Conservation (phyloP, 176 grass and related monocot genomes). For the Puya raimondii region DNA sequence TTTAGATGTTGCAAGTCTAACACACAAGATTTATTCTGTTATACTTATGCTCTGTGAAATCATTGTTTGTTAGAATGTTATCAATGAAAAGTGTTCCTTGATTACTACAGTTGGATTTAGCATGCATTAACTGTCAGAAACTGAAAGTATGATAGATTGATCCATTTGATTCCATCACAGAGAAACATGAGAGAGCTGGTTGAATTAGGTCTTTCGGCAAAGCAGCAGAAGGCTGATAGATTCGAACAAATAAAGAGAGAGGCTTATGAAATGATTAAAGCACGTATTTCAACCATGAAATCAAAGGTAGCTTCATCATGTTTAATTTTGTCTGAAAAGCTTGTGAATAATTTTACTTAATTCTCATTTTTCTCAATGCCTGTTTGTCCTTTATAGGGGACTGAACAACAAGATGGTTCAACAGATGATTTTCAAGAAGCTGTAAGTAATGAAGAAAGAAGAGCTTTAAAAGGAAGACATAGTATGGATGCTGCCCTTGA, state of each 20-base stretch:
- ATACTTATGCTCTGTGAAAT: no score
- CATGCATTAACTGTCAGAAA: not conserved
- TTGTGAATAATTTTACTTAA: not conserved
- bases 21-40: no score
- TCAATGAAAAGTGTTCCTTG: not conserved
- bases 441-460: constrained; percentile 45
- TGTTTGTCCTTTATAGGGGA: constrained; percentile 13
- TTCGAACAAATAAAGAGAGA: constrained; percentile 79
- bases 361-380: not conserved
- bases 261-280: constrained; percentile 82
- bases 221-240: constrained; percentile 81
- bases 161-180: constrained; percentile 27
- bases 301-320: constrained; percentile 33
- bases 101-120: not conserved
- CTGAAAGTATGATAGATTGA: not conserved
- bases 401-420: constrained; percentile 54
- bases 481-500: constrained; percentile 65
- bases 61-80: no score
- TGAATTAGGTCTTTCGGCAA: constrained; percentile 79
- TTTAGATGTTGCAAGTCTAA: no score
- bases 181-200: constrained; percentile 99
- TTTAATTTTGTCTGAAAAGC: not conserved
- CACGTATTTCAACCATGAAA: constrained; percentile 45
- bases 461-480: constrained; percentile 57
- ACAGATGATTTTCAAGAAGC: constrained; percentile 70